Conservation (phyloP, 2,329 filamentous ascomycete genomes). For the Akanthomyces uredinophilus region DNA sequence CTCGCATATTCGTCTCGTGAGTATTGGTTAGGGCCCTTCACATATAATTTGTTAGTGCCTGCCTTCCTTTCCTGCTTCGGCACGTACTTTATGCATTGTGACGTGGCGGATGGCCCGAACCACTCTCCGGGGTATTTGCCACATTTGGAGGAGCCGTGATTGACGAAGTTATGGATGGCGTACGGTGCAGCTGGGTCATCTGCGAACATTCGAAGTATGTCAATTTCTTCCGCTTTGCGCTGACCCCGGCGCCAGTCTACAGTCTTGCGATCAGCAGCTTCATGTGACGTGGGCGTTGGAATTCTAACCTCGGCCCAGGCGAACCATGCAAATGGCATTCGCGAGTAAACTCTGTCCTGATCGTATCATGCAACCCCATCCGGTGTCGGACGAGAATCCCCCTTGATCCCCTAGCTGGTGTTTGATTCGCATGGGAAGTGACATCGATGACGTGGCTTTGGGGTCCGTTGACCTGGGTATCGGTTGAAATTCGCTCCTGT, state of each 20-base stretch:
- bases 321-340: slow-evolving; percentile 70
- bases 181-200: slow-evolving; percentile 83
- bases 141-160: slow-evolving; percentile 78
- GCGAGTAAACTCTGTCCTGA: slow-evolving; percentile 91
- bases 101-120: slow-evolving; percentile 97
- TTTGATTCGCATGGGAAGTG: slow-evolving; percentile 77
- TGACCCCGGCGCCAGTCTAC: slow-evolving; percentile 69
- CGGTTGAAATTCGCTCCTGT: slow-evolving; percentile 76
- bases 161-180: slow-evolving; percentile 91
- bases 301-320: slow-evolving; percentile 68
- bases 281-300: neutral
- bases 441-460: slow-evolving; percentile 65
- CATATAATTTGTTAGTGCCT: slow-evolving; percentile 16
- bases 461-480: slow-evolving; percentile 77
- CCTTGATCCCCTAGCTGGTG: slow-evolving; percentile 71
- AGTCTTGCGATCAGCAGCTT: neutral
- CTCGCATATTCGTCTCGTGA: slow-evolving; percentile 60
- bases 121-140: slow-evolving; percentile 95
- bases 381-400: slow-evolving; percentile 88
- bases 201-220: slow-evolving; percentile 75
- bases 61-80: neutral
- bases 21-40: slow-evolving; percentile 67
- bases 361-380: slow-evolving; percentile 98
- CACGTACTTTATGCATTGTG: slow-evolving; percentile 83
- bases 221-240: slow-evolving; percentile 55